phyloP scores from a whole-genome alignment of 2,329 filamentous ascomycete species.

The Intubia oerlemansii region DNA sequence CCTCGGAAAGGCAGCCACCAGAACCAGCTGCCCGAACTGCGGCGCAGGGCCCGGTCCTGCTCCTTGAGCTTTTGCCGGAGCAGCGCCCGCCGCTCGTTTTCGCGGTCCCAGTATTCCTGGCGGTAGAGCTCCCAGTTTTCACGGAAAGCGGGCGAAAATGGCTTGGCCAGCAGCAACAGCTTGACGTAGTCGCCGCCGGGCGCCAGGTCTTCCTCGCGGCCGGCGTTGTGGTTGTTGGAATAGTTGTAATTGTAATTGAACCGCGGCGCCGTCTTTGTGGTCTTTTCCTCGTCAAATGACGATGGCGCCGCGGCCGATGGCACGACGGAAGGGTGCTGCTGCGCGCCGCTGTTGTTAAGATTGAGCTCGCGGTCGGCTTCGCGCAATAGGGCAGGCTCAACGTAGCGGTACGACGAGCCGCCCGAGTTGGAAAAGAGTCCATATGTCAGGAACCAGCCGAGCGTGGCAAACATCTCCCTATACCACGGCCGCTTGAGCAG shows the following conservation, averaged over 20 bases:
- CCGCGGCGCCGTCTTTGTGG: too few relatives aligned
- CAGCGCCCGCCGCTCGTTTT: constrained; percentile 70
- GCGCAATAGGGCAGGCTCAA: constrained; percentile 41
- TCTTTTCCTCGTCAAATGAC: too few relatives aligned
- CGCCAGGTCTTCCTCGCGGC: constrained; percentile 76
- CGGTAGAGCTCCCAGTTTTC: constrained; percentile 96
- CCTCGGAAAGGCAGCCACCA: constrained; percentile 68
- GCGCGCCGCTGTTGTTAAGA: constrained; percentile 16
- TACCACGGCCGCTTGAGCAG: constrained; percentile 68
- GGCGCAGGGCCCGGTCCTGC: constrained; percentile 45
- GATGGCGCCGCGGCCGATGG: too few relatives aligned
- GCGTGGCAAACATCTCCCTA: constrained; percentile 51
- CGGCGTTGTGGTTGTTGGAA: constrained; percentile 11
- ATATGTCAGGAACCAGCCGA: constrained; percentile 61
- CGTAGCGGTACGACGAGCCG: constrained; percentile 53
- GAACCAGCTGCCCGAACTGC: constrained; percentile 49
- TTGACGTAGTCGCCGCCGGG: constrained; percentile 84
- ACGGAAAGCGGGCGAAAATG: constrained; percentile 81
- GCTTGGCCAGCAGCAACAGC: constrained; percentile 75
- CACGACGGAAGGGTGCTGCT: constrained; percentile 13
- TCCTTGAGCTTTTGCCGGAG: constrained; percentile 49
- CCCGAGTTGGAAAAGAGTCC: constrained; percentile 45
- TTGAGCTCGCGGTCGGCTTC: constrained; percentile 39
- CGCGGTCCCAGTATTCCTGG: constrained; percentile 87
- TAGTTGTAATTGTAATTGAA: too few relatives aligned